Base-by-base conservation (phyloP, 108 stramenopile species). In the Bacterosira constricta region DNA sequence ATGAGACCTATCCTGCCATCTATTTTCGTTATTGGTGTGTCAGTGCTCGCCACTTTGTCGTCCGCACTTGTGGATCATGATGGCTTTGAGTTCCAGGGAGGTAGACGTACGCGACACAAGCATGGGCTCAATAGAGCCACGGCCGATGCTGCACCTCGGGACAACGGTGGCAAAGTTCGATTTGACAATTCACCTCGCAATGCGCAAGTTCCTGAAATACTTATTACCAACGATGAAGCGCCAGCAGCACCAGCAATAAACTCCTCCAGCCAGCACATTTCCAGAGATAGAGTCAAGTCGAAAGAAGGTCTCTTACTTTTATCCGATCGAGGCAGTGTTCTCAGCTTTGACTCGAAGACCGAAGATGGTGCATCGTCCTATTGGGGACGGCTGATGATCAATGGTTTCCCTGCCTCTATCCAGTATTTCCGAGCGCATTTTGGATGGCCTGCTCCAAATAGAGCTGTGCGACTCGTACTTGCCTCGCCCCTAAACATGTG, bases 391-490 rank as follows among this genome's bases (percentile, higher is more conserved):
- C 52, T 83, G 52, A 79, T 70, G 41, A 41, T 80, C n/a, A 50
- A 70, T 32, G 72, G 77, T 3, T 80, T 67, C 13, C 79, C 78
- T 21, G 35, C 45, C 18, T 56, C 63, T 21, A 47, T 84, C 12
- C 83, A 84, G 32, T 80, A 58, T 30, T 80, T 84, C 27, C 45
- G 83, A 11, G 79, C 75, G 12, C 79, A 84, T 32, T 84, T 84
- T 65, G 83, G 83, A 36, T 4, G 9, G 4, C 54, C 63, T 15
- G 63, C 78, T 13, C 60, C 60, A 12, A 0, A 58, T 27, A 69
- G 69, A 0, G 36, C 29, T 6, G 60, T 73, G 2, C 57, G 39
- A 35, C 41, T 84, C 3, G 7, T 80, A 3, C 58, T 76, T 15
- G 77, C 83, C 6, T 75, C 74, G 21, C 83, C 83, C 2, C 31